These are phyloP conservation scores for Trichoderma citrinoviride DNA, from an alignment of 2,329 filamentous ascomycete species.

Conservation along the genomic window DNA sequence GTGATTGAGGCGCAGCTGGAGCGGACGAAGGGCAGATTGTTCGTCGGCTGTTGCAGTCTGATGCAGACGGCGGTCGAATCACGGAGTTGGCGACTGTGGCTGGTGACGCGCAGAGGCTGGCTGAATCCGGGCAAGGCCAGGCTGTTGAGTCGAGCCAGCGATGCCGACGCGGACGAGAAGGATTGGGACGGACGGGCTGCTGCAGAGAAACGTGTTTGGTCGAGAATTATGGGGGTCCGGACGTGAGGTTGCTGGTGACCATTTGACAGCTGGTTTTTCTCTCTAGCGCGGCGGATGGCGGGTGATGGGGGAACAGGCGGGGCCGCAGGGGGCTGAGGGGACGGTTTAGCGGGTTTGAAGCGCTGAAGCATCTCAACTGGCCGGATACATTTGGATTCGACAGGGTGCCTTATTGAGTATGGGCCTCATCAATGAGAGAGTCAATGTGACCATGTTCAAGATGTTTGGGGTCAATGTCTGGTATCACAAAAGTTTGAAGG, in stretches of 20 bases:
- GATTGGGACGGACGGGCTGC: not conserved
- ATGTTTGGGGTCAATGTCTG: too few species aligned
- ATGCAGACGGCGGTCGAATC: not conserved
- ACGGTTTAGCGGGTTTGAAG: not conserved
- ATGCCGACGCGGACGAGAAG: slow-evolving; percentile 15
- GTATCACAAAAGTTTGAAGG: too few species aligned
- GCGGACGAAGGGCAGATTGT: too few species aligned
- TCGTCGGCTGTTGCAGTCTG: too few species aligned
- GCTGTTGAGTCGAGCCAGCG: slow-evolving; percentile 16
- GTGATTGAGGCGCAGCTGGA: slow-evolving; percentile 11
- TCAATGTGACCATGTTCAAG: too few species aligned
- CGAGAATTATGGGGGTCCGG: slow-evolving; percentile 18
- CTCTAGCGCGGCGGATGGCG: not conserved
- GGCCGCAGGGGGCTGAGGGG: not conserved
- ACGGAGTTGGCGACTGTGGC: slow-evolving; percentile 4
- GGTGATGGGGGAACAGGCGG: slow-evolving; percentile 4
- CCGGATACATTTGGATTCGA: too few species aligned
- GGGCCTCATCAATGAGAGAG: too few species aligned
- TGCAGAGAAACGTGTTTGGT: slow-evolving; percentile 13
- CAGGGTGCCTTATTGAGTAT: too few species aligned
- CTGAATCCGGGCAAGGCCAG: slow-evolving; percentile 15
- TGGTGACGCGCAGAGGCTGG: slow-evolving; percentile 3
- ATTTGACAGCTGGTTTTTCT: not conserved
- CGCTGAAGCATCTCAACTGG: too few species aligned
- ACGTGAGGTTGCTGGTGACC: not conserved